Evolutionary conservation across 176 grass and related monocot species (phyloP).

Genomic region (Paspalum notatum): DNA sequence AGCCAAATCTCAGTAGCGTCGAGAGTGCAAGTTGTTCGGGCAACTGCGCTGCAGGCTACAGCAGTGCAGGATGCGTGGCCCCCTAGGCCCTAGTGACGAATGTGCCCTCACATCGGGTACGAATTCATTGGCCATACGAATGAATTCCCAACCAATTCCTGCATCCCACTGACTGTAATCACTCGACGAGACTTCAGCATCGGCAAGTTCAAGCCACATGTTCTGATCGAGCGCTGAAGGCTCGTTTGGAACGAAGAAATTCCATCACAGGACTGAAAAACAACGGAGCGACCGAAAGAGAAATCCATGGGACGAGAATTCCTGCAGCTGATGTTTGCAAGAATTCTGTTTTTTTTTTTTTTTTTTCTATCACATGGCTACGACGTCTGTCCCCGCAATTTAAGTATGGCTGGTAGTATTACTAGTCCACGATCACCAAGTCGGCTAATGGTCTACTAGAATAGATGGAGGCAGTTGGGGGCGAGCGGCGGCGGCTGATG

Average conservation of each 20-base stretch:
- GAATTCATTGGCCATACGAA: slow-evolving; percentile 35
- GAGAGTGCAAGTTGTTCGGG: slow-evolving; percentile 13
- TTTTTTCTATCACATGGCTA: too few species aligned
- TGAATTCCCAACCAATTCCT: slow-evolving; percentile 42
- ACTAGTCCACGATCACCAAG: neutral
- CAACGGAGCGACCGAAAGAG: too few species aligned
- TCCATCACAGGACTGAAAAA: neutral
- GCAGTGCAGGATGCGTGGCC: neutral
- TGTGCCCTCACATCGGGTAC: slow-evolving; percentile 26
- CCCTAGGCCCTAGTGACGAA: slow-evolving; percentile 1
- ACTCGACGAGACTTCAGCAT: neutral
- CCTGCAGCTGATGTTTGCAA: neutral
- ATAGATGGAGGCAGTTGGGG: slow-evolving; percentile 28
- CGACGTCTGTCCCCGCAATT: neutral
- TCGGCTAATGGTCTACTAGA: neutral
- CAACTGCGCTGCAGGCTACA: neutral
- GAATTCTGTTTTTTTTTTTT: neutral
- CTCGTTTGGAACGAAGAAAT: neutral
- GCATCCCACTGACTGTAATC: slow-evolving; percentile 22
- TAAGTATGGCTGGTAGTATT: neutral
- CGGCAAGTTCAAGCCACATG: neutral
- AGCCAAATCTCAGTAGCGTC: slow-evolving; percentile 24
- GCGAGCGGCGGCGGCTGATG: slow-evolving; percentile 1
- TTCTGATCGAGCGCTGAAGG: neutral
- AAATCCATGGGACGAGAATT: too few species aligned